phyloP scores from a whole-genome alignment of 1,284 basidiomycete species.

The Ceratobasidium papillatum region DNA sequence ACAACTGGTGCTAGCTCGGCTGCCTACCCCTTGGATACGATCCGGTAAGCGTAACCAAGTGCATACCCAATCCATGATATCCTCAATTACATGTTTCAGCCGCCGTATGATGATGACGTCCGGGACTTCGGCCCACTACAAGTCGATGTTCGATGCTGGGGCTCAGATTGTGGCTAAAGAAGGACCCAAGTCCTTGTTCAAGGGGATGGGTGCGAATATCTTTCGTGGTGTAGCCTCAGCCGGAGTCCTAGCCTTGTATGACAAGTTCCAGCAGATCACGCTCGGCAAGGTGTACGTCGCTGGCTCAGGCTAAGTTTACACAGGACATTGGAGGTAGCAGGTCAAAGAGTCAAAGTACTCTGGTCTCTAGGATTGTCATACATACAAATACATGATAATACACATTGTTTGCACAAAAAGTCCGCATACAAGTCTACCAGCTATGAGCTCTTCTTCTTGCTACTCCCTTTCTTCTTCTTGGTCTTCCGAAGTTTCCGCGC shows the following conservation, averaged over 20 bases:
- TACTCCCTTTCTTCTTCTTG: conserved; percentile 19
- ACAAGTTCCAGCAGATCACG: conserved; percentile 89
- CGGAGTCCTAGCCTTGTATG: conserved; percentile 93
- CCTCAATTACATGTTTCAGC: conserved; percentile 55
- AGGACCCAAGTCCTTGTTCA: conserved; percentile 89
- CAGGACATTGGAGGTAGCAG: background rate
- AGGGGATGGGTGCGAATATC: conserved; percentile 97
- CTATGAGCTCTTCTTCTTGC: conserved; percentile 8
- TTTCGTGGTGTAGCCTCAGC: conserved; percentile 98
- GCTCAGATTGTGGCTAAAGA: conserved; percentile 90
- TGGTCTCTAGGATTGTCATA: background rate
- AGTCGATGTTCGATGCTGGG: conserved; percentile 88
- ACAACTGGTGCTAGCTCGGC: conserved; percentile 95
- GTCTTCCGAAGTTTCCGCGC: conserved; percentile 12
- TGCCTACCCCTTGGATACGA: conserved; percentile 94
- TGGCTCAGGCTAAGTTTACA: conserved; percentile 60
- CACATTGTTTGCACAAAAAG: background rate
- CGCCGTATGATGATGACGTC: conserved; percentile 98
- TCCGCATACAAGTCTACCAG: background rate
- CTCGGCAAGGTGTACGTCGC: conserved; percentile 98
- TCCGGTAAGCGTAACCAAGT: conserved; percentile 65
- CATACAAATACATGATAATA: conserved; percentile 34
- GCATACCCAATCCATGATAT: background rate
- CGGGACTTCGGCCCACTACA: conserved; percentile 85
- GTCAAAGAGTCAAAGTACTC: background rate